These are phyloP conservation scores for Quercus suber DNA, from an alignment of 306 rosid species.

Conservation along the genomic window DNA sequence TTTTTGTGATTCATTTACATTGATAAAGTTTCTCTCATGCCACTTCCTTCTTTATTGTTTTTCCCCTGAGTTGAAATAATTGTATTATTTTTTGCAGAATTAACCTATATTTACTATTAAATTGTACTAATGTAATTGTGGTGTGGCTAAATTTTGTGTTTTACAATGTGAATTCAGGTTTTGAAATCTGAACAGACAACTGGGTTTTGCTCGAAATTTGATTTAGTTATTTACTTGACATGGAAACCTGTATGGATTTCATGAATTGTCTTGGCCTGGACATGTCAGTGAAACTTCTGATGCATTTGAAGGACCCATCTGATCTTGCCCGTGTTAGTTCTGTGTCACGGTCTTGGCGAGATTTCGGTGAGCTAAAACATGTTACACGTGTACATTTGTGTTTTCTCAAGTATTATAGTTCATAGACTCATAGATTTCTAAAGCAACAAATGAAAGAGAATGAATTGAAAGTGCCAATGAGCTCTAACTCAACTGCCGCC, in stretches of 20 bases:
- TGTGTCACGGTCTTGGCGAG: constrained; percentile 70
- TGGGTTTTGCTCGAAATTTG: constrained; percentile 16
- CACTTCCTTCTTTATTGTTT: too few species aligned
- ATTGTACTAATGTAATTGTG: too few species aligned
- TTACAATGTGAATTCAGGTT: constrained; percentile 5
- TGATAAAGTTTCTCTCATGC: too few species aligned
- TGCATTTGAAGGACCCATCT: constrained; percentile 59
- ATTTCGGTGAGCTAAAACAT: constrained; percentile 51
- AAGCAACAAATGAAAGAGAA: not conserved
- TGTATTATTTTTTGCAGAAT: not conserved
- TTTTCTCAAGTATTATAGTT: not conserved
- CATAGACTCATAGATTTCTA: too few species aligned
- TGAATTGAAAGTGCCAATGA: not conserved
- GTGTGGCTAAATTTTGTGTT: not conserved
- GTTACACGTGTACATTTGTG: not conserved
- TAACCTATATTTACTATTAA: too few species aligned
- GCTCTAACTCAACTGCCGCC: too few species aligned
- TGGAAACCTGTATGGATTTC: constrained; percentile 51
- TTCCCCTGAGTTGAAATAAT: not conserved
- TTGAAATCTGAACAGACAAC: not conserved
- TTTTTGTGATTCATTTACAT: too few species aligned
- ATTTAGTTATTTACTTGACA: constrained; percentile 9
- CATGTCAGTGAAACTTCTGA: constrained; percentile 42
- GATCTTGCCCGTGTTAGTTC: constrained; percentile 55
- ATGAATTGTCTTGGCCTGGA: constrained; percentile 50